These are phyloP conservation scores for Phialophora verrucosa DNA, from an alignment of 2,329 filamentous ascomycete genomes.

Conservation along the genomic window DNA sequence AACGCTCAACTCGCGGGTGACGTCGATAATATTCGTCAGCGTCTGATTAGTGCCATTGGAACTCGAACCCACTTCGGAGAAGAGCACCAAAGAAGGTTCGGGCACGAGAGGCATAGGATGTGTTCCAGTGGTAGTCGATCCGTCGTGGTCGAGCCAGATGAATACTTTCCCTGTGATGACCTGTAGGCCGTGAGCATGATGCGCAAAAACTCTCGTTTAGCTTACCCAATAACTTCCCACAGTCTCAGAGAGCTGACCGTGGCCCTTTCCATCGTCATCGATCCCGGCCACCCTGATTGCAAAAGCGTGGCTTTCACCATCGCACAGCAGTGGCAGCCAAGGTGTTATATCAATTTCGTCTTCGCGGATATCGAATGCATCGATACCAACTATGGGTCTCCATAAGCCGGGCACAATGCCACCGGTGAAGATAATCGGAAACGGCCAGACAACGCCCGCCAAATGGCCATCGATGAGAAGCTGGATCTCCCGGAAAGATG, in stretches of 20 bases:
- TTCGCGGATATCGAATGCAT: slow-evolving; percentile 15
- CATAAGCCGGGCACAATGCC: slow-evolving; percentile 16
- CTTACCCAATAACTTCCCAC: slow-evolving; percentile 17
- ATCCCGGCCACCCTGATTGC: slow-evolving; percentile 3
- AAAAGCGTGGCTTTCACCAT: slow-evolving; percentile 7
- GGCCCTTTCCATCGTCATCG: slow-evolving; percentile 1
- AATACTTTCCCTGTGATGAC: slow-evolving; percentile 11
- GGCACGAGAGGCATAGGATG: background rate
- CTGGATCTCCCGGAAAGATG: slow-evolving; percentile 11
- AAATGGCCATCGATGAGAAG: slow-evolving; percentile 6
- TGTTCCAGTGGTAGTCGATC: background rate
- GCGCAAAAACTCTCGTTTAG: too few relatives aligned
- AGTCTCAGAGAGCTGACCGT: background rate
- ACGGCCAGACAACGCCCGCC: slow-evolving; percentile 15
- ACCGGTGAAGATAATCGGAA: slow-evolving; percentile 13
- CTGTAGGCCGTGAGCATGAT: background rate
- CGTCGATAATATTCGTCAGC: slow-evolving; percentile 8
- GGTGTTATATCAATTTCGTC: slow-evolving; percentile 17
- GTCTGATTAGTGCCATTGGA: slow-evolving; percentile 10
- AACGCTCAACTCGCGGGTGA: slow-evolving; percentile 3
- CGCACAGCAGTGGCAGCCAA: slow-evolving; percentile 11
- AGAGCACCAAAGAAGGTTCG: background rate
- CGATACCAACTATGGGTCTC: slow-evolving; percentile 12
- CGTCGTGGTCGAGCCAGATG: slow-evolving; percentile 9
- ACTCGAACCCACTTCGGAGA: background rate